Evolutionary conservation across 2,329 filamentous ascomycete species (phyloP).

Genomic region (Lomentospora prolificans): DNA sequence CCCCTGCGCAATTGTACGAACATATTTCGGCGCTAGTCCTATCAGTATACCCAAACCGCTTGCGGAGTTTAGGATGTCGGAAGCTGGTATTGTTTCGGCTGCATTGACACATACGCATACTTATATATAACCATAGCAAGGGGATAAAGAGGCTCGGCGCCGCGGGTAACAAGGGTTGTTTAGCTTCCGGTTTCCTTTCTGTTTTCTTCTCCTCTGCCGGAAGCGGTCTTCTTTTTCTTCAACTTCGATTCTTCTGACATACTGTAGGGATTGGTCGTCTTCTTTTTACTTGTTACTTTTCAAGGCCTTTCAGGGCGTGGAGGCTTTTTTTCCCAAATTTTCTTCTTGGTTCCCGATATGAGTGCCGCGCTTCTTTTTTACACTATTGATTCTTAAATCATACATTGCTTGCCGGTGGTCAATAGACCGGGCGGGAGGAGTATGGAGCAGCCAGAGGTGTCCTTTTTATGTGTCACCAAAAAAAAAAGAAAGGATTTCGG

Average conservation of each 20-base stretch:
- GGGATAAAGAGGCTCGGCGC: slow-evolving; percentile 1
- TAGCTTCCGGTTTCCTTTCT: background rate
- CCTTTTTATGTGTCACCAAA: background rate
- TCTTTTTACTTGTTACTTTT: slow-evolving; percentile 6
- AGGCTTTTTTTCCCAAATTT: background rate
- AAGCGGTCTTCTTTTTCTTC: slow-evolving; percentile 3
- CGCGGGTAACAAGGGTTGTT: background rate
- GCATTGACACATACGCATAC: background rate
- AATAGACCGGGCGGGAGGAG: background rate
- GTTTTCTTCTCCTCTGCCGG: background rate
- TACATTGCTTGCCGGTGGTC: slow-evolving; percentile 1
- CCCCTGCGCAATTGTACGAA: background rate
- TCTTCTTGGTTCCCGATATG: background rate
- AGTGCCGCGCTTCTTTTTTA: slow-evolving; percentile 5
- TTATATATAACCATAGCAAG: background rate
- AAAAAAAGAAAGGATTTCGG: background rate
- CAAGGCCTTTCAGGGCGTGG: background rate
- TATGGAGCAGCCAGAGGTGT: no score
- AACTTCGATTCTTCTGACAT: background rate
- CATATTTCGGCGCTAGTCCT: background rate
- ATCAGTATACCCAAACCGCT: background rate
- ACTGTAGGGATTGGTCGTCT: slow-evolving; percentile 6
- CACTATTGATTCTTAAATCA: background rate
- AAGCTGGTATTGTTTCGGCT: background rate
- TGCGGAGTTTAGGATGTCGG: background rate